Conservation (phyloP, 208 protist species). For the Balamuthia mandrillaris region DNA sequence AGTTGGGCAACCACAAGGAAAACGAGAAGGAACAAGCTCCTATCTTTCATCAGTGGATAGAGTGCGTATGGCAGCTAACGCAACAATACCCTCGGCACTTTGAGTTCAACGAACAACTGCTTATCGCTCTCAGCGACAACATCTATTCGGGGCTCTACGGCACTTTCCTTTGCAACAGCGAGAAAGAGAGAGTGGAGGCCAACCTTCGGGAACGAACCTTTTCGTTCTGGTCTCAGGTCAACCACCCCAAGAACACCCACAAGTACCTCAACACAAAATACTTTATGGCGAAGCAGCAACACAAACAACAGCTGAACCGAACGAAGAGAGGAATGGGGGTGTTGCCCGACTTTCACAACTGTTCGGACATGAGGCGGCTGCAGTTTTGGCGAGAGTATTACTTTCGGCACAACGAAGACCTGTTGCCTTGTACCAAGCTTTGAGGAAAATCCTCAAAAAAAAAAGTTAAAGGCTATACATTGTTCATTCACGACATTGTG, state of each 20-base stretch:
- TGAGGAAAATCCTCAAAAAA: not conserved
- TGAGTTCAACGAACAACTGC: slow-evolving; percentile 25
- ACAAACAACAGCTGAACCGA: no score
- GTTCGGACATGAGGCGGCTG: not conserved
- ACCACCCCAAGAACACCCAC: not conserved
- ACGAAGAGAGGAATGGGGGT: no score
- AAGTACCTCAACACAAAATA: no score
- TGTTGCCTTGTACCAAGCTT: not conserved
- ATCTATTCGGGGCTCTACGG: not conserved
- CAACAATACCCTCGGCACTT: not conserved
- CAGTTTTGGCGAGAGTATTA: slow-evolving; percentile 22
- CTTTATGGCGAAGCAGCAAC: no score
- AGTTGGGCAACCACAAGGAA: not conserved
- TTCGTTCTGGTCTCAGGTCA: slow-evolving; percentile 29
- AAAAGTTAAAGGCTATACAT: no score
- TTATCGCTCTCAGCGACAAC: not conserved
- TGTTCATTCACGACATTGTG: no score
- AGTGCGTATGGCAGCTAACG: slow-evolving; percentile 81
- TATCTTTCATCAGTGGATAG: slow-evolving; percentile 91
- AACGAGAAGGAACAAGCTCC: slow-evolving; percentile 72
- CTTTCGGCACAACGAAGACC: not conserved
- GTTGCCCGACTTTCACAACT: not conserved
- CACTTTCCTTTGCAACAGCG: slow-evolving; percentile 17
- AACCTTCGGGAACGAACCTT: not conserved
- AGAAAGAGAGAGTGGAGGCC: not conserved